Evolutionary conservation across 2,329 filamentous ascomycete species (phyloP).

Genomic region (Colletotrichum zoysiae): DNA sequence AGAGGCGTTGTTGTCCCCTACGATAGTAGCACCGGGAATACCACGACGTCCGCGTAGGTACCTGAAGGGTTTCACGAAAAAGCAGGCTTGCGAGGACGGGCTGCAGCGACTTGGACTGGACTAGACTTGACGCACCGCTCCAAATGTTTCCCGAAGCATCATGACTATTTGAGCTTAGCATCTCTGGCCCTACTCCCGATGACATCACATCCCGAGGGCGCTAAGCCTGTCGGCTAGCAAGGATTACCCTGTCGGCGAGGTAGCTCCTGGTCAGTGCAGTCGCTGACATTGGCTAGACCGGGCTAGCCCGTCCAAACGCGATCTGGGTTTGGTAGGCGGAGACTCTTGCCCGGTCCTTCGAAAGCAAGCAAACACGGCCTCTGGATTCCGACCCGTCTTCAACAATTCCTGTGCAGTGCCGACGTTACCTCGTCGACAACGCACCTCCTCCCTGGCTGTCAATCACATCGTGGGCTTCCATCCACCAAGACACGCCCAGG

Average conservation of each 20-base stretch:
- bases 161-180: constrained; percentile 26
- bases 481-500: constrained; percentile 9
- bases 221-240: neutral
- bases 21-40: neutral
- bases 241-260: constrained; percentile 21
- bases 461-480: constrained; percentile 1
- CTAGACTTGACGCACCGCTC: constrained; percentile 5
- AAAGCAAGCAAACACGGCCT: neutral
- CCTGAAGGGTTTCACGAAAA: constrained; percentile 32
- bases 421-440: constrained; percentile 20
- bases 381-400: neutral
- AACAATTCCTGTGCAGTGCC: too few species aligned
- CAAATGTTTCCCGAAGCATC: constrained; percentile 28
- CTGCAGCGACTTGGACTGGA: constrained; percentile 2
- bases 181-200: constrained; percentile 22
- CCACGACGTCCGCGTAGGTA: neutral
- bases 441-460: constrained; percentile 1
- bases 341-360: constrained; percentile 32
- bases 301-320: constrained; percentile 24
- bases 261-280: constrained; percentile 28
- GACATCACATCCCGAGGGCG: constrained; percentile 35
- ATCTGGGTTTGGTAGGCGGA: constrained; percentile 29
- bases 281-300: constrained; percentile 31
- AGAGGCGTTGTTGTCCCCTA: constrained; percentile 19
- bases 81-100: constrained; percentile 32